phyloP scores from a whole-genome alignment of 179 eudicot genomes.

The Camellia oleifera region DNA sequence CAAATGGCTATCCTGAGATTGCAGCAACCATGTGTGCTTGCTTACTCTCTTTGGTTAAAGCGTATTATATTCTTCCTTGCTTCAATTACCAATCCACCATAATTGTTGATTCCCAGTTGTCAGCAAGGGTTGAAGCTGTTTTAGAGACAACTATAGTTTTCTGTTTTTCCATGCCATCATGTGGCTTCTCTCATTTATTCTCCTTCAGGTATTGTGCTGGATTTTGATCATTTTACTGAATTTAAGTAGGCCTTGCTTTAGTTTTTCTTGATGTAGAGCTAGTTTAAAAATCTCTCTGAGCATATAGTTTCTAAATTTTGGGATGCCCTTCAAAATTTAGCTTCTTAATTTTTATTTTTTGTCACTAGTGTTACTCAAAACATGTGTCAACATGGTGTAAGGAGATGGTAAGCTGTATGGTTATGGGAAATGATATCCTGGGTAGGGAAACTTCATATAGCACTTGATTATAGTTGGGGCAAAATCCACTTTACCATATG shows the following conservation, averaged over 20 bases:
- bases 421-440: background rate
- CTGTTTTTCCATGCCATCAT: background rate
- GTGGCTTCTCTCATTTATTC: background rate
- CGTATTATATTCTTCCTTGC: background rate
- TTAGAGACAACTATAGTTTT: background rate
- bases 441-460: too few species aligned
- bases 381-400: background rate
- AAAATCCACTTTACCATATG: too few species aligned
- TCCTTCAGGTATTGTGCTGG: background rate
- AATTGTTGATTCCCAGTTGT: background rate
- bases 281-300: background rate
- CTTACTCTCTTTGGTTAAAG: conserved; percentile 4
- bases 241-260: background rate
- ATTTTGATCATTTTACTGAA: background rate
- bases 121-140: background rate
- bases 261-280: background rate
- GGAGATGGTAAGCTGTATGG: background rate
- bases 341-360: background rate
- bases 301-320: background rate
- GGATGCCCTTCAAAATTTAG: background rate
- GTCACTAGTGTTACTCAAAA: background rate
- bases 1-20: background rate
- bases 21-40: background rate
- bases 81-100: background rate
- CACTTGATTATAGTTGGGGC: too few species aligned